Evolutionary conservation across 441 rosid genomes (phyloP).

Genomic region (Eutrema salsugineum): DNA sequence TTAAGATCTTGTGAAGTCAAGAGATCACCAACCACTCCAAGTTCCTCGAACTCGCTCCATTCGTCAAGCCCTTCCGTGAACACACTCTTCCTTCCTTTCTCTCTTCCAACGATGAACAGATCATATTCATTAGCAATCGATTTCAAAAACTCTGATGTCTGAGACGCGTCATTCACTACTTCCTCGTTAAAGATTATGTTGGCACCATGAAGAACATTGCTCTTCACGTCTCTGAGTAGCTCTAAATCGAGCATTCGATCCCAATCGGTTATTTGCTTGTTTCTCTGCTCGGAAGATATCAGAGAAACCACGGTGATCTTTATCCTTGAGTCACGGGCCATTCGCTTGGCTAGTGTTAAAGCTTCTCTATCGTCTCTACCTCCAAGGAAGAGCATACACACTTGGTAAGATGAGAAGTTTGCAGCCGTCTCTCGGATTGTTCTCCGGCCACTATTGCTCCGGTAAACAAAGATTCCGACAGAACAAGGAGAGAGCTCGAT

Average conservation of each 20-base stretch:
- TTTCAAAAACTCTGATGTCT: slow-evolving; percentile 16
- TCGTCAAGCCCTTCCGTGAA: slow-evolving; percentile 35
- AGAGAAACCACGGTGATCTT: slow-evolving; percentile 14
- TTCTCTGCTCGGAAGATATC: neutral
- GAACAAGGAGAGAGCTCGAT: slow-evolving; percentile 48
- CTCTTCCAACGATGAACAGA: slow-evolving; percentile 39
- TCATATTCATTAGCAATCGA: slow-evolving; percentile 32
- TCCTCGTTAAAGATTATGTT: slow-evolving; percentile 5
- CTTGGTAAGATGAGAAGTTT: slow-evolving; percentile 16
- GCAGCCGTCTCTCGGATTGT: slow-evolving; percentile 23
- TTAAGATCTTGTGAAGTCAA: slow-evolving; percentile 38
- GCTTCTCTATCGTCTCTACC: slow-evolving; percentile 38
- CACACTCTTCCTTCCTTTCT: slow-evolving; percentile 22
- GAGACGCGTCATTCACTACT: slow-evolving; percentile 31
- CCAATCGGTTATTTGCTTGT: slow-evolving; percentile 14
- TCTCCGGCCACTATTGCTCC: slow-evolving; percentile 14
- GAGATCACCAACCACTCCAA: slow-evolving; percentile 42
- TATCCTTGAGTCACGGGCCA: slow-evolving; percentile 24
- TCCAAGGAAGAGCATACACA: slow-evolving; percentile 28
- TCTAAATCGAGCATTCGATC: slow-evolving; percentile 32
- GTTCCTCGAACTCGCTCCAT: slow-evolving; percentile 48
- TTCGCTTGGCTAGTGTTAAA: slow-evolving; percentile 29
- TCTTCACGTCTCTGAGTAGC: slow-evolving; percentile 26
- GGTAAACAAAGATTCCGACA: slow-evolving; percentile 39
- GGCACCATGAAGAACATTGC: neutral